Evolutionary conservation across 192 early-diverging fungal species (phyloP), one percentile per base, ranked within the genome.

Genomic region (Podila verticillata): DNA sequence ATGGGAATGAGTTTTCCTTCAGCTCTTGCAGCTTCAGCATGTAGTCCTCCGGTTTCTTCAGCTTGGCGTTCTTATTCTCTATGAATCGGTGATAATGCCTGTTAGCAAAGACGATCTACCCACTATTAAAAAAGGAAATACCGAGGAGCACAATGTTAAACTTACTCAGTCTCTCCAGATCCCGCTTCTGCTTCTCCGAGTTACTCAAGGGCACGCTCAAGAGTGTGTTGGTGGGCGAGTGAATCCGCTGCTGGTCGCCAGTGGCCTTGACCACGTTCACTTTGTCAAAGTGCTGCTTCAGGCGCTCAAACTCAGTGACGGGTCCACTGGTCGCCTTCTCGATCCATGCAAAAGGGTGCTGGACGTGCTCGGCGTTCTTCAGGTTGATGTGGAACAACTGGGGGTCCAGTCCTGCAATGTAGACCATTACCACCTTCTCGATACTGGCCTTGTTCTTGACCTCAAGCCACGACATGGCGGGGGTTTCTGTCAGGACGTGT

Each of bases 381-480:
- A 62, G 17, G 26, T 70, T 49, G 28, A 75, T 48, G 24, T 84
- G 75, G 63, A 89, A 86, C 12, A 82, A 68, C 24, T 61, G 28
- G 2, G 83, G 69, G 69, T 87, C 86, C 20, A 89, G 49, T 2
- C 86, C 86, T 17, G 78, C 69, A 57, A 72, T 69, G 58, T 75
- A 84, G 6, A 89, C 60, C 35, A 87, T 34, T 0, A 89, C 60
- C 5, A 87, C 24, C 24, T 84, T 77, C 1, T 84, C 68, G 12
- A 89, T 70, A 3, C 64, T 58, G 12, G 74, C 63, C 28, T 75
- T 77, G 29, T 86, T 81, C 34, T 72, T 24, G 15, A 86, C 71
- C n/a, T 58, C 49, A 13, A 80, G 63, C 81, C 84, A 87, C 0
- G 73, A 56, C 20, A 82, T 68, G 17, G 70, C 60, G 0, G 68